phyloP scores from a whole-genome alignment of 139 green algal species.

The Micromonas commoda region DNA sequence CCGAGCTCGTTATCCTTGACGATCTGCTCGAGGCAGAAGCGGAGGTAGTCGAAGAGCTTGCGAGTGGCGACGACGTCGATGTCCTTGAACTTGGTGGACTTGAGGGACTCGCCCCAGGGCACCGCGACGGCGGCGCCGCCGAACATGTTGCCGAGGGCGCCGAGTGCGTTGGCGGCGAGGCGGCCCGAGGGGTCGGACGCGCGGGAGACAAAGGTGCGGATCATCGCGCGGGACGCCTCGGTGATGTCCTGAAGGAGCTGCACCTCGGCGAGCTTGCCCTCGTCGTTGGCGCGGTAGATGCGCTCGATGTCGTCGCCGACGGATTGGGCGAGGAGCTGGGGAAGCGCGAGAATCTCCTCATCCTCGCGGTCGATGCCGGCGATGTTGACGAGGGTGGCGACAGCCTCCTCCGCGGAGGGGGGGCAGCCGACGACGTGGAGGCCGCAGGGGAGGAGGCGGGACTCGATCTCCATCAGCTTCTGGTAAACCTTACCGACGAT shows the following conservation, averaged over 20 bases:
- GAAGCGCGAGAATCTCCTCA: conserved; percentile 69
- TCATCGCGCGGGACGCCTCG: conserved; percentile 55
- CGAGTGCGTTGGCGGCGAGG: conserved; percentile 18
- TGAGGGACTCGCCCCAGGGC: conserved; percentile 49
- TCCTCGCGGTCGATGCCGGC: conserved; percentile 86
- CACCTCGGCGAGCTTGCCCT: conserved; percentile 82
- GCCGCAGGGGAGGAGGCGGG: conserved; percentile 90
- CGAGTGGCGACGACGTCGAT: conserved; percentile 71
- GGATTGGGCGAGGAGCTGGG: conserved; percentile 75
- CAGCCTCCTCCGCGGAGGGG: conserved; percentile 84
- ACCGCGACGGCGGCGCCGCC: conserved; percentile 9
- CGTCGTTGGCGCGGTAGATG: conserved; percentile 71
- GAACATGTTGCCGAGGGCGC: conserved; percentile 22
- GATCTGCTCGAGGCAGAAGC: conserved; percentile 89
- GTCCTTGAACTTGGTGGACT: conserved; percentile 64
- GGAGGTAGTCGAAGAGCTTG: conserved; percentile 86
- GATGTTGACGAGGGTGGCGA: conserved; percentile 98
- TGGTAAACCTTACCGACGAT: conserved; percentile 50
- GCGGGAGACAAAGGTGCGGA: conserved; percentile 83
- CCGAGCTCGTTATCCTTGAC: conserved; percentile 99
- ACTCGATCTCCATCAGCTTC: conserved; percentile 99
- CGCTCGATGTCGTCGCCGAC: conserved; percentile 87
- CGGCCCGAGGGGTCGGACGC: conserved; percentile 47
- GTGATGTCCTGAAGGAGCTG: conserved; percentile 84
- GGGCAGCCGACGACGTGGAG: conserved; percentile 91